These are phyloP conservation scores for Lodderomyces margitis DNA, from an alignment of 1,139 yeast genomes.

Conservation along the genomic window DNA sequence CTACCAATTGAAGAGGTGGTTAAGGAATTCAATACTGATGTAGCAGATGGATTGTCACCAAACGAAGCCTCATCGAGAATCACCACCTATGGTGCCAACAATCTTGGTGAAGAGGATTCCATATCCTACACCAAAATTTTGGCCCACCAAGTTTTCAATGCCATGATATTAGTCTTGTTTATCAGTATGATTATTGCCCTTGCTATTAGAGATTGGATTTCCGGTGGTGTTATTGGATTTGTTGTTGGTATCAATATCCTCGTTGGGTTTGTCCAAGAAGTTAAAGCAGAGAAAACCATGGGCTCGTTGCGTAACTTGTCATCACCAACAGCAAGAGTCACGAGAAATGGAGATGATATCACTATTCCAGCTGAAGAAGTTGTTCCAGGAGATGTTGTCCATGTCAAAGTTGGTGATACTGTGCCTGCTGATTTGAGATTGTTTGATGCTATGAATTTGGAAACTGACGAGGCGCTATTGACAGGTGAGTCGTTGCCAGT, in stretches of 20 bases:
- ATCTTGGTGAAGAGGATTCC: constrained; percentile 58
- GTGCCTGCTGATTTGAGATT: constrained; percentile 76
- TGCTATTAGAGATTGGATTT: constrained; percentile 76
- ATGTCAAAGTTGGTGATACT: constrained; percentile 71
- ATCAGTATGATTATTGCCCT: constrained; percentile 75
- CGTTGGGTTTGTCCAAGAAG: constrained; percentile 72
- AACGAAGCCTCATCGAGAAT: constrained; percentile 28
- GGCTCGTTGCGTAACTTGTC: constrained; percentile 67
- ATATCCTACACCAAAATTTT: constrained; percentile 59
- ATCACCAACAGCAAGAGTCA: constrained; percentile 70
- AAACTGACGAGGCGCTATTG: constrained; percentile 75
- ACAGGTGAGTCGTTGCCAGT: constrained; percentile 83
- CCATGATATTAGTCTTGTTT: constrained; percentile 73
- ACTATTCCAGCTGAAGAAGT: constrained; percentile 66
- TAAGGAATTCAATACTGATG: constrained; percentile 35
- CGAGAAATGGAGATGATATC: constrained; percentile 59
- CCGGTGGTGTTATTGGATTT: constrained; percentile 78
- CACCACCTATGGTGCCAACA: constrained; percentile 53
- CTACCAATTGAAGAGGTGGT: constrained; percentile 34
- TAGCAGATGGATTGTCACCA: constrained; percentile 47
- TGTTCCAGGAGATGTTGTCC: constrained; percentile 75
- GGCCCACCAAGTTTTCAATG: constrained; percentile 72
- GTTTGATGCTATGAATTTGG: constrained; percentile 61
- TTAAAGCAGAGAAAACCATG: constrained; percentile 78
- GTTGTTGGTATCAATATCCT: constrained; percentile 65